These are phyloP conservation scores for Russula sp. DNA, from an alignment of 768 basidiomycete species.

Conservation along the genomic window DNA sequence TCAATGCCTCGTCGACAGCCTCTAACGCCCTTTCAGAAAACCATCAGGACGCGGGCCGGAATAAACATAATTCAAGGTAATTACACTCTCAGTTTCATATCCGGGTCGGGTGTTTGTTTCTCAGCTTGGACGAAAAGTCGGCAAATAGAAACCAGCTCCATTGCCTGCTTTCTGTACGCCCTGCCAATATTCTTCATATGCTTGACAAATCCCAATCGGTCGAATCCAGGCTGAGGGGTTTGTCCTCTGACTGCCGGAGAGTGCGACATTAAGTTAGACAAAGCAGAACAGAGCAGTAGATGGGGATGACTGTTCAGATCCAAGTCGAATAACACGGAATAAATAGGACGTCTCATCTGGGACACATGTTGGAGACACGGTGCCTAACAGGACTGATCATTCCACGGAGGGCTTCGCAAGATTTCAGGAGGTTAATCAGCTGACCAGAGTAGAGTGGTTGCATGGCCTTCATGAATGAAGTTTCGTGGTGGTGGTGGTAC, in stretches of 20 bases:
- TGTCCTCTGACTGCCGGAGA: neutral
- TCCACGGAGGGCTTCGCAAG: neutral
- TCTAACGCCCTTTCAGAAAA: neutral
- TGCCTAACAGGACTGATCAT: neutral
- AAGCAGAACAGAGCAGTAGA: neutral
- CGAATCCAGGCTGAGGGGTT: neutral
- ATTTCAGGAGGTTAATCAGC: neutral
- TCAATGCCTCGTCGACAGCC: constrained; percentile 2
- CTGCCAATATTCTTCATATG: constrained; percentile 13
- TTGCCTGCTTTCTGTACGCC: constrained; percentile 4
- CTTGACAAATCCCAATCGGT: constrained; percentile 3
- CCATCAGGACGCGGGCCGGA: neutral
- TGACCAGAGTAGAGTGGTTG: neutral
- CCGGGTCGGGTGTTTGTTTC: neutral
- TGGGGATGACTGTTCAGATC: neutral
- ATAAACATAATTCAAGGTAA: neutral
- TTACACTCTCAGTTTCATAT: neutral
- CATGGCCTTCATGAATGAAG: too few species aligned
- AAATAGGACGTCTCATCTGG: neutral
- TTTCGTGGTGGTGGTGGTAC: too few species aligned
- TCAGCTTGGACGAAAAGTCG: constrained; percentile 1
- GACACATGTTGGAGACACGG: neutral
- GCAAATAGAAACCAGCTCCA: constrained; percentile 8
- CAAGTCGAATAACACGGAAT: neutral
- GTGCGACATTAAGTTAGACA: neutral